Evolutionary conservation across 176 grass and related monocot species (phyloP).

Genomic region (Avena eriantha): DNA sequence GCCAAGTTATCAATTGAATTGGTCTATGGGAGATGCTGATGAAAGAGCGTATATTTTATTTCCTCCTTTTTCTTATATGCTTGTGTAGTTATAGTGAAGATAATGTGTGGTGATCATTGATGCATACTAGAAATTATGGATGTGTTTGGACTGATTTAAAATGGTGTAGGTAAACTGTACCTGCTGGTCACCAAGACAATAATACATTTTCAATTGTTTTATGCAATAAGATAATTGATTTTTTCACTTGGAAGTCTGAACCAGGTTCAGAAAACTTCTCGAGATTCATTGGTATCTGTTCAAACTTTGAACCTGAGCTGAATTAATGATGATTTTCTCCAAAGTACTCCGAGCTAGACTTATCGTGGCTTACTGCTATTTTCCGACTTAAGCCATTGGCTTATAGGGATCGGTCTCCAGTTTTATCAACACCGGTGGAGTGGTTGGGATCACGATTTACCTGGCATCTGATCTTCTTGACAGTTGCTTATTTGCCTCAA

Average conservation of each 20-base stretch:
- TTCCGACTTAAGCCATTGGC: conserved; percentile 18
- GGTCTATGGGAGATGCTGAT: conserved; percentile 18
- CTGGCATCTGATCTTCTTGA: conserved; percentile 11
- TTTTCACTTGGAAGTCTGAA: conserved; percentile 25
- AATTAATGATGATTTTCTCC: neutral
- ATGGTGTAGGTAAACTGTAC: conserved; percentile 6
- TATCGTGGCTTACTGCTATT: conserved; percentile 23
- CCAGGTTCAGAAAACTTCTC: neutral
- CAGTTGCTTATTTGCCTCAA: conserved; percentile 34
- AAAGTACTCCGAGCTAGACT: neutral
- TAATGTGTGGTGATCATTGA: conserved; percentile 23
- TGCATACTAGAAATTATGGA: neutral
- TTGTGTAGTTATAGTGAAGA: conserved; percentile 17
- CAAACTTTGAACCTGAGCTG: neutral
- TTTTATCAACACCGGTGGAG: conserved; percentile 13
- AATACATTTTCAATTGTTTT: conserved; percentile 33
- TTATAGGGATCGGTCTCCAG: conserved; percentile 7
- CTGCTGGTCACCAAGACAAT: neutral
- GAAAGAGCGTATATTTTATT: conserved; percentile 6
- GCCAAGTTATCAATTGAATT: conserved; percentile 18
- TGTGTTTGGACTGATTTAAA: conserved; percentile 31
- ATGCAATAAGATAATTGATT: conserved; percentile 30
- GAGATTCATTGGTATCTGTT: neutral
- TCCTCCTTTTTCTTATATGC: conserved; percentile 21
- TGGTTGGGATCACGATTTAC: neutral